phyloP scores from a whole-genome alignment of 2,329 filamentous ascomycete genomes.

The Mycocentrospora acerina region DNA sequence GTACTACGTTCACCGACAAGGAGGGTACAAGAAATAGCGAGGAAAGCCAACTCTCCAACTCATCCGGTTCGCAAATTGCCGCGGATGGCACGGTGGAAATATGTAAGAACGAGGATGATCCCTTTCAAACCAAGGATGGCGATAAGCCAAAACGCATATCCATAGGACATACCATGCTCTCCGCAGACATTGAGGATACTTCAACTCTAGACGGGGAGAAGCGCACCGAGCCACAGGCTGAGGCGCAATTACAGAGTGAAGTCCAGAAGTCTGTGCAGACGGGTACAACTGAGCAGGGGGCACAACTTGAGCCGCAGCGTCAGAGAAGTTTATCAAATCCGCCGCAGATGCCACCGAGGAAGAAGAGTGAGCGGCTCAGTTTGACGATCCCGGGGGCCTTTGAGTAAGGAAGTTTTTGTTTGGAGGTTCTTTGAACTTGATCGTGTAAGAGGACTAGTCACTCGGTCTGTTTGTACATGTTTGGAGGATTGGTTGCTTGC shows the following conservation, averaged over 20 bases:
- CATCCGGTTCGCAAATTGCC: conserved; percentile 13
- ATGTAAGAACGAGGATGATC: conserved; percentile 36
- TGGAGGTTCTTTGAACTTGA: too few relatives aligned
- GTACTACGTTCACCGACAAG: conserved; percentile 29
- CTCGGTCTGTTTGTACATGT: too few relatives aligned
- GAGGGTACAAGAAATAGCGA: conserved; percentile 29
- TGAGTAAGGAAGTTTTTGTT: too few relatives aligned
- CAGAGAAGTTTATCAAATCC: conserved; percentile 32
- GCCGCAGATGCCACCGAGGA: conserved; percentile 18
- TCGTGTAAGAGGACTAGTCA: too few relatives aligned
- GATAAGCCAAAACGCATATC: conserved; percentile 37
- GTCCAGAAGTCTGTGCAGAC: conserved; percentile 26
- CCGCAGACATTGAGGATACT: conserved; percentile 9
- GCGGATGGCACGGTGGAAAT: conserved; percentile 10
- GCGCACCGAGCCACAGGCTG: conserved; percentile 37
- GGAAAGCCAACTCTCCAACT: conserved; percentile 24
- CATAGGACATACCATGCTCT: conserved; percentile 42
- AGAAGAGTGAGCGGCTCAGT: conserved; percentile 38
- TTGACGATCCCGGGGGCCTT: conserved; percentile 39
- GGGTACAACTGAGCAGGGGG: conserved; percentile 3
- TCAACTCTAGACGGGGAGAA: conserved; percentile 33
- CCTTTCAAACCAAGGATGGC: conserved; percentile 29
- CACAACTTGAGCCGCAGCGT: conserved; percentile 16
- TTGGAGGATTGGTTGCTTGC: too few relatives aligned
- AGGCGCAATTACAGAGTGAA: conserved; percentile 38